Base-by-base conservation (phyloP, 345 rosid genomes). In the Gossypium longicalyx region DNA sequence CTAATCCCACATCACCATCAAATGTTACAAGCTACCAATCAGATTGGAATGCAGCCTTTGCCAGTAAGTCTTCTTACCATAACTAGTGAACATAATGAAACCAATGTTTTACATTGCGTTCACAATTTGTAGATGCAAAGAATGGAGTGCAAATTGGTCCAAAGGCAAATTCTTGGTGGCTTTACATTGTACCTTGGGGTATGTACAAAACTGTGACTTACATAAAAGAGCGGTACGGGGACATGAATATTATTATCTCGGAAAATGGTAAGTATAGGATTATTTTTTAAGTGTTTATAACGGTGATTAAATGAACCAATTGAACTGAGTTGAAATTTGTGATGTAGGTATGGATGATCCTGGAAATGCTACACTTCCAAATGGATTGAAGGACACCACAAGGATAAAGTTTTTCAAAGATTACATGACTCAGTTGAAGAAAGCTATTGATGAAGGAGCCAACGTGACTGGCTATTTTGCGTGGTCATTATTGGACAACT, bases 101-200 rank as follows among this genome's bases (percentile, higher is more conserved):
- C 38, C 15, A 25, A 12, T 34, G 25, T 25, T 62, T 22, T 9
- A 3, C 8, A 4, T 51, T 41, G 23, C n/a, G 48, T 9, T 64
- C 49, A 13, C 43, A 25, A 38, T 27, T 43, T 77, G 77, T 82
- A 89, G 93, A 73, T 81, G 76, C 68, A 0, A 82, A 81, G 70
- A 69, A 74, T 1, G 88, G 90, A 53, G 80, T 78, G 25, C 83
- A 79, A 10, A 80, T 89, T 72, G 93, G 93, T 72, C 85, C 79
- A 20, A 77, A 51, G 80, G 90, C 85, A 27, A 73, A 90, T 75
- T 88, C 92, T 0, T 56, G 44, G 10, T 90, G 94, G 94, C 87
- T 90, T 17, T 88, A 90, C 56, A 69, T 78, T 15, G 94, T 88
- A 17, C 92, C 94, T 17, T 86, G 91, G 91, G 91, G 91, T 2